Conservation (phyloP, 495 filamentous ascomycete genomes). For the Penicillium turbatum region DNA sequence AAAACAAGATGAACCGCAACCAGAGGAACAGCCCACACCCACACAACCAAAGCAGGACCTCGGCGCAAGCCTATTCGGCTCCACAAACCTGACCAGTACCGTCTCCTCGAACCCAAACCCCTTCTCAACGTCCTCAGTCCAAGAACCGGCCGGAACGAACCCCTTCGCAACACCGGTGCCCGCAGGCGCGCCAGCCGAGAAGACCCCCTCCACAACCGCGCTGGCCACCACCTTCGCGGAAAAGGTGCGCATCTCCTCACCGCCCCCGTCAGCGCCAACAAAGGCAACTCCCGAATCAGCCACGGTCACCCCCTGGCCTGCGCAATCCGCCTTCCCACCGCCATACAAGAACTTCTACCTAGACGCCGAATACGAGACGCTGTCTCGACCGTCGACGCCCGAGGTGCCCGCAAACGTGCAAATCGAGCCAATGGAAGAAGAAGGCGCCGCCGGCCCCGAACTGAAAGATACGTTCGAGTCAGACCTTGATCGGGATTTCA, state of each 20-base stretch:
- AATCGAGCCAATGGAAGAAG: constrained; percentile 54
- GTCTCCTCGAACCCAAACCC: constrained; percentile 53
- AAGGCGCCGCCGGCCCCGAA: constrained; percentile 52
- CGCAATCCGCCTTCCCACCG: constrained; percentile 54
- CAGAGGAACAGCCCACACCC: constrained; percentile 31
- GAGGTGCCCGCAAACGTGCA: constrained; percentile 46
- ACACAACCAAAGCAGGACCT: constrained; percentile 48
- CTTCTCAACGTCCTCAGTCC: constrained; percentile 42
- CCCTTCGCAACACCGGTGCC: constrained; percentile 46
- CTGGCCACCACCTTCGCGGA: constrained; percentile 72
- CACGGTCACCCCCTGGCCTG: constrained; percentile 66
- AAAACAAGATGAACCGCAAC: constrained; percentile 32
- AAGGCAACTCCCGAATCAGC: constrained; percentile 30
- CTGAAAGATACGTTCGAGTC: constrained; percentile 82
- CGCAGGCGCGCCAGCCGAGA: constrained; percentile 29
- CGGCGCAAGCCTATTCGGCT: constrained; percentile 53
- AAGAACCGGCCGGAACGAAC: constrained; percentile 32
- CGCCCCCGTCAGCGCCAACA: constrained; percentile 33
- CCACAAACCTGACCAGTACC: constrained; percentile 38
- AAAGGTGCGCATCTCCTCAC: constrained; percentile 53
- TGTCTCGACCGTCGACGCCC: constrained; percentile 49
- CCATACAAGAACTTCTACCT: constrained; percentile 76
- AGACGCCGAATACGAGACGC: constrained; percentile 88
- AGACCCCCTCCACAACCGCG: constrained; percentile 21
- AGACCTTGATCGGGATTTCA: constrained; percentile 80